phyloP scores from a whole-genome alignment of 2,329 filamentous ascomycete species.

The Colletotrichum tamarilloi region DNA sequence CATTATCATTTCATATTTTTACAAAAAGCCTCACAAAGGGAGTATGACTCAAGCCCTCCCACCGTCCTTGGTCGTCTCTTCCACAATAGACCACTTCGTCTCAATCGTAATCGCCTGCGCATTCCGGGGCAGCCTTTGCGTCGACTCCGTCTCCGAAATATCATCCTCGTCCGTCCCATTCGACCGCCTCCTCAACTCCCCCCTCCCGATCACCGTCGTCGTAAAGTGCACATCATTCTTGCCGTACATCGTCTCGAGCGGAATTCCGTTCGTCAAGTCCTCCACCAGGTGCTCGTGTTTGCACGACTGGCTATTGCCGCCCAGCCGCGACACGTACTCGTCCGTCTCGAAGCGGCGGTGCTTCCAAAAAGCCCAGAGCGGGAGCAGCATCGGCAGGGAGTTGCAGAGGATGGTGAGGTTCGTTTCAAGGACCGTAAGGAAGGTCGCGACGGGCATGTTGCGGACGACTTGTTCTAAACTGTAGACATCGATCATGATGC shows the following conservation, averaged over 20 bases:
- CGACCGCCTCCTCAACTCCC: not conserved
- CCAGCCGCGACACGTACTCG: slow-evolving; percentile 17
- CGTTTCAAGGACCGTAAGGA: slow-evolving; percentile 39
- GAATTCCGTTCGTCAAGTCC: slow-evolving; percentile 23
- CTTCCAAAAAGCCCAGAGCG: slow-evolving; percentile 20
- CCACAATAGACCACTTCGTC: slow-evolving; percentile 25
- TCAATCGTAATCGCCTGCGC: slow-evolving; percentile 19
- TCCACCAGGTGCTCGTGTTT: slow-evolving; percentile 22
- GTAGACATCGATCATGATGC: slow-evolving; percentile 39
- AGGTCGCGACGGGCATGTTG: slow-evolving; percentile 39
- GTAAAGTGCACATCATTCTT: slow-evolving; percentile 12
- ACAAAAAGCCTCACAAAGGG: too few relatives aligned
- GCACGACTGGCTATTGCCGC: slow-evolving; percentile 17
- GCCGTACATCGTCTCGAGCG: slow-evolving; percentile 23
- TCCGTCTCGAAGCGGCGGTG: slow-evolving; percentile 21
- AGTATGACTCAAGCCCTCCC: not conserved
- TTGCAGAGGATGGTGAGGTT: slow-evolving; percentile 40
- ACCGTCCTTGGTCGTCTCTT: slow-evolving; percentile 17
- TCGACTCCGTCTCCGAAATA: slow-evolving; percentile 17
- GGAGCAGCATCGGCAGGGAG: slow-evolving; percentile 38
- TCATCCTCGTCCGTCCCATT: slow-evolving; percentile 1
- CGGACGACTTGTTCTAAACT: slow-evolving; percentile 38
- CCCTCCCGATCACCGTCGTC: slow-evolving; percentile 3
- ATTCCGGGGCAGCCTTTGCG: slow-evolving; percentile 9
- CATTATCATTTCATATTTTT: not conserved